phyloP scores from a whole-genome alignment of 768 basidiomycete species.

The Russula sp. region DNA sequence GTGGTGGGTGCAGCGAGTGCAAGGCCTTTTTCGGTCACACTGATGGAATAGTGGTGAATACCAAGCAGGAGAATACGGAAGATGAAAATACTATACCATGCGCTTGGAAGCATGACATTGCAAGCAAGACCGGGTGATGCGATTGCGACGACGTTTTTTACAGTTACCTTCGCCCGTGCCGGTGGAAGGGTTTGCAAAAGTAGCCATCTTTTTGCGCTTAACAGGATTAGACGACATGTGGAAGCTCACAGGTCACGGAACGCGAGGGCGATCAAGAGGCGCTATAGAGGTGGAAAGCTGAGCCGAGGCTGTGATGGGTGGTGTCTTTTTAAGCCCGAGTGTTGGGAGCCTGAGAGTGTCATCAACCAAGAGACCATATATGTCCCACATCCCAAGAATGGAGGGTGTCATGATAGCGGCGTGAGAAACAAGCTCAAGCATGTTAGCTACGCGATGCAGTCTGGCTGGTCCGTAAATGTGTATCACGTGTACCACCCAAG shows the following conservation, averaged over 20 bases:
- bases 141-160: conserved; percentile 57
- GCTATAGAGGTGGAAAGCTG: background rate
- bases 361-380: background rate
- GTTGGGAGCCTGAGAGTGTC: background rate
- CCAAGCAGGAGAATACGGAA: background rate
- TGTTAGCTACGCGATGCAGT: no score
- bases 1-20: conserved; percentile 38
- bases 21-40: conserved; percentile 44
- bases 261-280: background rate
- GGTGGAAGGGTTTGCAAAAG: conserved; percentile 9
- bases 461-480: no score
- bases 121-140: conserved; percentile 66
- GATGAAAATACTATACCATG: conserved; percentile 40
- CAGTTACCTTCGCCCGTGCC: conserved; percentile 43
- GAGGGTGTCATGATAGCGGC: background rate
- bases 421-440: background rate
- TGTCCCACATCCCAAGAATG: background rate
- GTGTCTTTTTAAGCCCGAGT: background rate
- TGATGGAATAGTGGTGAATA: conserved; percentile 17
- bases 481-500: no score
- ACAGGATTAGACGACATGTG: conserved; percentile 25
- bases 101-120: conserved; percentile 70
- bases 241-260: background rate
- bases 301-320: background rate
- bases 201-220: conserved; percentile 27